Conservation (phyloP, 2,329 filamentous ascomycete genomes). For the Coniosporium uncinatum region DNA sequence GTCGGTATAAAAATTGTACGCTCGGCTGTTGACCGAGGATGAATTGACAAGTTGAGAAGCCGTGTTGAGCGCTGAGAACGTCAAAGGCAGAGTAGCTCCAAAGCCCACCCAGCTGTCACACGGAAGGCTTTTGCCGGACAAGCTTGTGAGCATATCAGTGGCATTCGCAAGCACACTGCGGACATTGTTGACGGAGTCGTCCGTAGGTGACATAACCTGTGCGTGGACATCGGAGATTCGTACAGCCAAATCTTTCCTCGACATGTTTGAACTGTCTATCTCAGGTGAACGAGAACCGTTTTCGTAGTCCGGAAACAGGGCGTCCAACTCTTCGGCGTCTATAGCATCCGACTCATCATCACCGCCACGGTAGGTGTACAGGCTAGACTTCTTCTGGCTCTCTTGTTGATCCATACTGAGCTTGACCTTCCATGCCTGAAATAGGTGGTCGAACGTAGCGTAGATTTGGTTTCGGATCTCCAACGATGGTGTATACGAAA, state of each 20-base stretch:
- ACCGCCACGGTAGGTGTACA: conserved; percentile 81
- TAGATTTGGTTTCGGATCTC: too few species aligned
- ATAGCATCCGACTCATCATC: conserved; percentile 71
- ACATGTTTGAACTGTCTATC: conserved; percentile 6
- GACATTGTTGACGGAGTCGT: too few species aligned
- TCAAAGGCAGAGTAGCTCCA: neutral
- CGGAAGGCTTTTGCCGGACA: neutral
- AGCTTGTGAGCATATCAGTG: neutral
- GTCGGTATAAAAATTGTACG: conserved; percentile 88
- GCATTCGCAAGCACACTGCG: neutral
- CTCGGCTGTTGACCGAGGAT: conserved; percentile 25
- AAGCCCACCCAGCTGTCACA: neutral
- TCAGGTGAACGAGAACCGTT: conserved; percentile 32
- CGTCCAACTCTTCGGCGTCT: conserved; percentile 68
- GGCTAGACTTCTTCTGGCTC: conserved; percentile 64
- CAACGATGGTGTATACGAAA: too few species aligned
- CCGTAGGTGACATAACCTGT: neutral
- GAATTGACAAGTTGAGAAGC: conserved; percentile 40
- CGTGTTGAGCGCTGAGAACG: neutral
- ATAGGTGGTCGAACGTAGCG: conserved; percentile 54
- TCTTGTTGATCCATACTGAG: conserved; percentile 72
- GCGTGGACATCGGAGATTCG: conserved; percentile 3
- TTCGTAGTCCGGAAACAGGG: conserved; percentile 75
- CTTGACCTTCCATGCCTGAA: conserved; percentile 73
- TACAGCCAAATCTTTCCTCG: conserved; percentile 1